Evolutionary conservation across 805 yeast species (phyloP), one percentile per base, ranked within the genome.

Genomic region (Sugiyamaella boreocaroliniensis): DNA sequence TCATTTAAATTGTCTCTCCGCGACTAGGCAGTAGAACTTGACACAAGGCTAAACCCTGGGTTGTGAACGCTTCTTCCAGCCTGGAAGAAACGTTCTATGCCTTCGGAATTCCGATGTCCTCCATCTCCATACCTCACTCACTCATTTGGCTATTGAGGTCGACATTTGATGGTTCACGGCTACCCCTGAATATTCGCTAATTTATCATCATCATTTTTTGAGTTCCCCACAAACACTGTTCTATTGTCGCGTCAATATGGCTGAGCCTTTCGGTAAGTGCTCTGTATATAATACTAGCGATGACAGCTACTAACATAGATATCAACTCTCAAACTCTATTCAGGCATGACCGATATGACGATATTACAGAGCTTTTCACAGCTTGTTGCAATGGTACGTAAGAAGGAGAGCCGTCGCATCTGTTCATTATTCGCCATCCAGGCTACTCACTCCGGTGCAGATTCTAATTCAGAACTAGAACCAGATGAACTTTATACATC

Each of bases 401-500:
- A 3, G 6, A 22, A 4, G 6, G n/a, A n/a, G n/a, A n/a, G n/a
- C n/a, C n/a, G n/a, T n/a, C n/a, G n/a, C n/a, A n/a, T n/a, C n/a
- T n/a, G n/a, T n/a, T n/a, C n/a, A n/a, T n/a, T n/a, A n/a, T n/a
- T 22, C 26, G 6, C 26, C 6, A 22, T 22, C 26, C n/a, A n/a
- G 6, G 26, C 26, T 6, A 22, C 6, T 22, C 26, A 22, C 3
- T 22, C 26, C 3, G 6, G 26, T 22, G 3, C 26, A 22, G 26
- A 22, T 22, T 22, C 37, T 32, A 32, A 32, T 14, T 2, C 41
- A 43, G 57, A 55, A 40, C 55, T 83, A 40, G 63, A 66, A 15
- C 76, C 77, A 40, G 83, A 82, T 32, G 73, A 76, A 47, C 81
- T 92, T 16, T 78, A 79, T 4, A 81, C 81, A 59, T 74, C 78